A percentile compares a stretch with the other conserved stretches of the same genome.
These are phyloP conservation scores for Arthroderma sp. DNA, from an alignment of 2,329 filamentous ascomycete species.

Conservation along the genomic window DNA sequence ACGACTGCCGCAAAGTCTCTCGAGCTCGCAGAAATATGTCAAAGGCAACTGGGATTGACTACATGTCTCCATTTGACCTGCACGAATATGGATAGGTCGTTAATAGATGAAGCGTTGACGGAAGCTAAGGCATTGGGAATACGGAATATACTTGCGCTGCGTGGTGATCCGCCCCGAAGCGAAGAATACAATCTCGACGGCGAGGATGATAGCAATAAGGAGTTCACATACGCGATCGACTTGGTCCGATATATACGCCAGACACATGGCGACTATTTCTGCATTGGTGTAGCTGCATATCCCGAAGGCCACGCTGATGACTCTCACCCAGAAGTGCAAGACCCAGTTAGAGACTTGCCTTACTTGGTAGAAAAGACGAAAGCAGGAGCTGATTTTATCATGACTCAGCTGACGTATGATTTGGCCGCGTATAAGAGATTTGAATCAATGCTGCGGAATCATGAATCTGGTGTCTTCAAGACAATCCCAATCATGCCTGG, in stretches of 20 bases:
- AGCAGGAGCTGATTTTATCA: slow-evolving; percentile 92
- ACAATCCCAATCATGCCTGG: slow-evolving; percentile 83
- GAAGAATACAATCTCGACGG: slow-evolving; percentile 69
- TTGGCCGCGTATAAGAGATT: slow-evolving; percentile 68
- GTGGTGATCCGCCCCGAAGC: slow-evolving; percentile 79
- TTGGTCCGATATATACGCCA: slow-evolving; percentile 78
- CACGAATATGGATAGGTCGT: slow-evolving; percentile 82
- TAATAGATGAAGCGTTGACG: slow-evolving; percentile 80
- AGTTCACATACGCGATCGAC: slow-evolving; percentile 81
- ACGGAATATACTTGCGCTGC: slow-evolving; percentile 80
- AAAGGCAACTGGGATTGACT: slow-evolving; percentile 79
- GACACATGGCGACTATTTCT: slow-evolving; percentile 87
- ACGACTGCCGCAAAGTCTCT: slow-evolving; percentile 84
- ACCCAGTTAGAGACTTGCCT: slow-evolving; percentile 56
- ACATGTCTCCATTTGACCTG: slow-evolving; percentile 95
- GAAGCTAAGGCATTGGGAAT: slow-evolving; percentile 84
- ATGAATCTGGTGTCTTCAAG: slow-evolving; percentile 75
- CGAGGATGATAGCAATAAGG: slow-evolving; percentile 50
- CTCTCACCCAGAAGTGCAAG: slow-evolving; percentile 67
- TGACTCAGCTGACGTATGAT: slow-evolving; percentile 97
- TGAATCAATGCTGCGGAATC: slow-evolving; percentile 60
- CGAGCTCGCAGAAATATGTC: slow-evolving; percentile 88
- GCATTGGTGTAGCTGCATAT: slow-evolving; percentile 85
- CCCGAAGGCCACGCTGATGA: slow-evolving; percentile 92
- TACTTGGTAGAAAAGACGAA: slow-evolving; percentile 81